These are phyloP conservation scores for Dentipellis sp. DNA, from an alignment of 768 basidiomycete genomes.

Conservation along the genomic window DNA sequence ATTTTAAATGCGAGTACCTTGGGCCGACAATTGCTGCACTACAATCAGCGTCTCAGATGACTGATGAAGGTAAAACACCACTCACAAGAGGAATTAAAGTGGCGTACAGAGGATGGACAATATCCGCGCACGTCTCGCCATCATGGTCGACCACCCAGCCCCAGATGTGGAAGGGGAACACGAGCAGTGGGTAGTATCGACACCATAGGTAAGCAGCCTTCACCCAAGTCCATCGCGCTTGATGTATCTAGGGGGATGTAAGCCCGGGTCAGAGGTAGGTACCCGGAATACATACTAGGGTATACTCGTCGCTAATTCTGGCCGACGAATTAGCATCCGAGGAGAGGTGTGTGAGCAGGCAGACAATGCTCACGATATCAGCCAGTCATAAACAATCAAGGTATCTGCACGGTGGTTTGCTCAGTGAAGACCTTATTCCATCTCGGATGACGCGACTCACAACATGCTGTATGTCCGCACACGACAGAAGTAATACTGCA, in stretches of 20 bases:
- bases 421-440: neutral
- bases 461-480: neutral
- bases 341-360: neutral
- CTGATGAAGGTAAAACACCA: neutral
- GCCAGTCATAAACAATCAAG: constrained; percentile 14
- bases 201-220: neutral
- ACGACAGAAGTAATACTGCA: neutral
- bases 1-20: neutral
- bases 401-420: neutral
- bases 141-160: neutral
- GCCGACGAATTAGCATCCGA: neutral
- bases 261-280: neutral
- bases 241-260: neutral
- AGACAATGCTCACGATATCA: constrained; percentile 8
- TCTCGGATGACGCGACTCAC: neutral
- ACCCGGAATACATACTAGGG: neutral
- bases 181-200: neutral
- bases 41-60: neutral
- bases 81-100: neutral
- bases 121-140: neutral
- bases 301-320: neutral
- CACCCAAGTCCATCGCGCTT: neutral
- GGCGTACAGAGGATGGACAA: neutral
- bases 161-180: neutral
- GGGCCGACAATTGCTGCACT: neutral